Evolutionary conservation across 2,329 filamentous ascomycete species (phyloP), one percentile per base, ranked within the genome.

Genomic region (Pestalotiopsis sp.): DNA sequence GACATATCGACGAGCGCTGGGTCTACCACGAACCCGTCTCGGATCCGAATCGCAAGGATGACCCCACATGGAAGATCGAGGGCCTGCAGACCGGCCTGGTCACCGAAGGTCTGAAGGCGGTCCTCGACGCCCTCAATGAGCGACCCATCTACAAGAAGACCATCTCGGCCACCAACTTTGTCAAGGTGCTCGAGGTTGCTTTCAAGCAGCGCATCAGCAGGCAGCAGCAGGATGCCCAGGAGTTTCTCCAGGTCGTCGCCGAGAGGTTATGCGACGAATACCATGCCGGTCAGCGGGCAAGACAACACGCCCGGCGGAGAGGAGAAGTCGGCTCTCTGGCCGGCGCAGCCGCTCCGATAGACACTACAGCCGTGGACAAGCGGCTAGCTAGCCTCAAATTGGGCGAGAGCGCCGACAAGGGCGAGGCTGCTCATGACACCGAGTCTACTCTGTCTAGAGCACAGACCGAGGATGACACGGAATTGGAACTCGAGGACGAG

Each of bases 161-260:
- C 0, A 97, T 98, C 67, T 94, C 93, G 17, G 94, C 95, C 3
- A 88, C 90, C n/a, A 87, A 87, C 0, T 98, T 99, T 77, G 92
- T 99, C 58, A 85, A 88, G 71, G 91, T 93, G 0, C 84, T 99
- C 65, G 96, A 99, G 82, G 84, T 85, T 38, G 94, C 95, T 0
- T 99, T 98, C 77, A 90, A 90, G 68, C 95, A 97, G 75, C 90
- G 93, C 74, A 97, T 99, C 74, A 98, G 93, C 78, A 88, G 95
- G 67, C 94, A 96, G 77, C 96, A 99, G 81, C 96, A 99, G 80
- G 96, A 99, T 83, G 96, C 96, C 12, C 96, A 99, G 77, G 96
- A 99, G 79, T 98, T 99, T 72, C 82, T 99, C 68, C 96, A 99
- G 82, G 91, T 98, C 64, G 92, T 99, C 13, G 92, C 94, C 2